Percentiles rank a stretch among this genome's conserved stretches.
These are phyloP conservation scores for Neophaeococcomyces mojaviensis DNA, from an alignment of 2,329 filamentous ascomycete species.

Conservation along the genomic window DNA sequence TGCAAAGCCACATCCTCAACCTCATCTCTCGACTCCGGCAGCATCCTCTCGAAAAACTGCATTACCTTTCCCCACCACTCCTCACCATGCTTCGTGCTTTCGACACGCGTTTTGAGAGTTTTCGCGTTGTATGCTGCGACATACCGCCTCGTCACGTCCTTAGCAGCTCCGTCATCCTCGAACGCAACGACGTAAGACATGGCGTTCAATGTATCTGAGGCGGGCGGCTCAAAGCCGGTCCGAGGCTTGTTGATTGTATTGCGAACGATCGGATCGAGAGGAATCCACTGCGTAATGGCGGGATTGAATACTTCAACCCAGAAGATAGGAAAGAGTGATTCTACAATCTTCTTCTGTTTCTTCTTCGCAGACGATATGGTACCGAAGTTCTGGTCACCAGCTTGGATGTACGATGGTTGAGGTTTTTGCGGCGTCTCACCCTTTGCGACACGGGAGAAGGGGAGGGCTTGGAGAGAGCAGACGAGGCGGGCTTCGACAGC, in stretches of 20 bases:
- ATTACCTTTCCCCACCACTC: constrained; percentile 49
- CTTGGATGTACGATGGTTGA: constrained; percentile 29
- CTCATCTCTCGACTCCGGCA: constrained; percentile 62
- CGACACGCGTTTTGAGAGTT: constrained; percentile 73
- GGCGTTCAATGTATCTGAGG: constrained; percentile 65
- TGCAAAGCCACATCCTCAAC: constrained; percentile 73
- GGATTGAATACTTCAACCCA: constrained; percentile 91
- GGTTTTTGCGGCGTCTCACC: constrained; percentile 37
- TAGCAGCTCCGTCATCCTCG: constrained; percentile 67
- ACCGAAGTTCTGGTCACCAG: constrained; percentile 16
- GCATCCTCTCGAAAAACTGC: constrained; percentile 34
- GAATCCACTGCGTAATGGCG: constrained; percentile 83
- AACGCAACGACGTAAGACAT: constrained; percentile 82
- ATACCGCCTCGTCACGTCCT: constrained; percentile 83
- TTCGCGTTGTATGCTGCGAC: constrained; percentile 85
- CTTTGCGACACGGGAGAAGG: constrained; percentile 51
- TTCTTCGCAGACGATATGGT: constrained; percentile 2
- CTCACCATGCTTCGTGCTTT: constrained; percentile 51
- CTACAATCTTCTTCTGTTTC: constrained; percentile 28
- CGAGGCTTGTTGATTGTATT: constrained; percentile 66
- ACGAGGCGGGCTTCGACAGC: constrained; percentile 76
- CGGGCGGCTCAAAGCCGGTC: constrained; percentile 68
- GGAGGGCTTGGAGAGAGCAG: constrained; percentile 78
- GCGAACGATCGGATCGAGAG: constrained; percentile 78
- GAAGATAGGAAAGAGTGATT: constrained; percentile 75